phyloP scores from a whole-genome alignment of 1,284 basidiomycete species.

The Ceratobasidium sp. region DNA sequence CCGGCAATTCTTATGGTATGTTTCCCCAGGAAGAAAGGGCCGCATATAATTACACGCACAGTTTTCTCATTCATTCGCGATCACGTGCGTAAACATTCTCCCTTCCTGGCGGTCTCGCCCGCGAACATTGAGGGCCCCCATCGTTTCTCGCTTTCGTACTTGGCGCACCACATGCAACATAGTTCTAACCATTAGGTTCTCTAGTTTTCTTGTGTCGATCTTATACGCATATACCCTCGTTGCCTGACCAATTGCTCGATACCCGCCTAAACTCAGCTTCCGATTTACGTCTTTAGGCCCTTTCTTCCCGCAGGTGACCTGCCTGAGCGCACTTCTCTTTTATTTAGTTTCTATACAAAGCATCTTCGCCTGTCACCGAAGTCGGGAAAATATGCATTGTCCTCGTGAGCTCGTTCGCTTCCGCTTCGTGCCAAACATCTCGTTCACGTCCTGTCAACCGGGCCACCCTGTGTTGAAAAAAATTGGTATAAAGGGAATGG shows the following conservation, averaged over 20 bases:
- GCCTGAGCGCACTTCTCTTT: background rate
- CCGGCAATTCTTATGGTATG: background rate
- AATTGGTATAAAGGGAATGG: background rate
- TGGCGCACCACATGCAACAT: background rate
- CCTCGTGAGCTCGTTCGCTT: constrained; percentile 25
- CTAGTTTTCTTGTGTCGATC: no score
- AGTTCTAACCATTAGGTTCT: constrained; percentile 1
- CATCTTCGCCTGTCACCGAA: constrained; percentile 9
- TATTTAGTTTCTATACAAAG: constrained; percentile 12
- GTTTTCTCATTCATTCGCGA: background rate
- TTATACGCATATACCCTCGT: constrained; percentile 2
- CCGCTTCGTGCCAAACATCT: constrained; percentile 10
- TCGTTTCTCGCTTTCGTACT: background rate
- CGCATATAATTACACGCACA: background rate
- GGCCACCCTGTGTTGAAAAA: background rate
- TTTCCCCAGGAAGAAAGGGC: background rate
- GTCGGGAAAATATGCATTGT: background rate
- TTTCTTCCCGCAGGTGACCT: background rate
- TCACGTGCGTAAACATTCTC: background rate
- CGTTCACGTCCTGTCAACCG: background rate
- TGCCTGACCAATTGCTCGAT: background rate
- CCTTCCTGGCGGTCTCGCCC: background rate
- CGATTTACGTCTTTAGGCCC: background rate
- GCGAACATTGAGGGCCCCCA: background rate
- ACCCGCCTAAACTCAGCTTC: no score